Conservation (phyloP, 495 filamentous ascomycete genomes). For the Talaromyces borbonicus region DNA sequence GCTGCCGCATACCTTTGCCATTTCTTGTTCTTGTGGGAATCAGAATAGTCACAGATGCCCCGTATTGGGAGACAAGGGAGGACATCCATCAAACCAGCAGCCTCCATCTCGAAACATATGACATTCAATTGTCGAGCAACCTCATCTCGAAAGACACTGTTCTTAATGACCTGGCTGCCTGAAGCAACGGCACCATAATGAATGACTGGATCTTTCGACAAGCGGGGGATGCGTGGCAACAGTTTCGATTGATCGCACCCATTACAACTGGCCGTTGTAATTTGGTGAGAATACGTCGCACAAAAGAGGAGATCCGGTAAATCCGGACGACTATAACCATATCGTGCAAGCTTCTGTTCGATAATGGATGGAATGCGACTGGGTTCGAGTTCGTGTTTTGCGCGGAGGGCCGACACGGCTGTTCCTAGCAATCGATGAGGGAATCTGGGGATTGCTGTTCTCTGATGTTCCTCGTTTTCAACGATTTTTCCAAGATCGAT, state of each 20-base stretch:
- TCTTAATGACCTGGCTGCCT: too few relatives aligned
- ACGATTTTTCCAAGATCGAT: slow-evolving; percentile 8
- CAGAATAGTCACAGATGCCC: not conserved
- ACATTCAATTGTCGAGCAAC: too few relatives aligned
- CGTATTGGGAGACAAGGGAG: not conserved
- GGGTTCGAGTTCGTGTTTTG: slow-evolving; percentile 13
- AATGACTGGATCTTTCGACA: too few relatives aligned
- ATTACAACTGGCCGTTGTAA: too few relatives aligned
- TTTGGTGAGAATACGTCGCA: too few relatives aligned
- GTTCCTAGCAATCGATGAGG: slow-evolving; percentile 11
- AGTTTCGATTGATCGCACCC: too few relatives aligned
- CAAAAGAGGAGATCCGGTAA: too few relatives aligned
- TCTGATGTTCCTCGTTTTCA: slow-evolving; percentile 6
- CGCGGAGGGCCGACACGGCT: slow-evolving; percentile 11
- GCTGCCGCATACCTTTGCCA: not conserved
- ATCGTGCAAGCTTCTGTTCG: slow-evolving; percentile 16
- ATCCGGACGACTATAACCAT: too few relatives aligned
- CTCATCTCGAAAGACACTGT: too few relatives aligned
- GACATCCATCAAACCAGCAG: not conserved
- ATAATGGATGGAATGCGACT: slow-evolving; percentile 16
- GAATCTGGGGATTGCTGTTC: slow-evolving; percentile 10
- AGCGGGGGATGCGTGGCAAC: too few relatives aligned
- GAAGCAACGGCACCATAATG: too few relatives aligned
- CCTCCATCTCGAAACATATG: too few relatives aligned
- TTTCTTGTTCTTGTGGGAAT: not conserved